phyloP scores from a whole-genome alignment of 2,329 filamentous ascomycete genomes.

The Dothistroma septosporum region DNA sequence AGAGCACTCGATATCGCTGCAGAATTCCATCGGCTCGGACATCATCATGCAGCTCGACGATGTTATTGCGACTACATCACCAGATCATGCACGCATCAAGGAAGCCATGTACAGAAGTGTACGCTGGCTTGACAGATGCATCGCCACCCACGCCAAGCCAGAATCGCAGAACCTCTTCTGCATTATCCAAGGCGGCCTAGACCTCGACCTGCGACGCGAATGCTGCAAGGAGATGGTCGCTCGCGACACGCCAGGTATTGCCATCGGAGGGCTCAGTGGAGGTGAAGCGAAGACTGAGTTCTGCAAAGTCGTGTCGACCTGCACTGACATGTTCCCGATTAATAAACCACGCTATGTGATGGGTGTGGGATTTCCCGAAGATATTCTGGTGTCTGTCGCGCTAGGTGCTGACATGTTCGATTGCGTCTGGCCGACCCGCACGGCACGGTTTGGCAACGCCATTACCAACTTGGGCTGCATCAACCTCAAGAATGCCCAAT shows the following conservation, averaged over 20 bases:
- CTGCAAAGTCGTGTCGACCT: conserved; percentile 77
- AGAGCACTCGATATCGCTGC: conserved; percentile 91
- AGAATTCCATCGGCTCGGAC: conserved; percentile 96
- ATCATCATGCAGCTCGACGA: conserved; percentile 99
- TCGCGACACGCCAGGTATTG: conserved; percentile 89
- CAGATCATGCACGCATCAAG: conserved; percentile 79
- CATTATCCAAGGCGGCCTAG: conserved; percentile 94
- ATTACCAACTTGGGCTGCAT: conserved; percentile 77
- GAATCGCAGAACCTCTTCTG: conserved; percentile 90
- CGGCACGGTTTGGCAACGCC: conserved; percentile 92
- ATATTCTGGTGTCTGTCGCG: conserved; percentile 87
- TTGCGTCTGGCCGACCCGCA: conserved; percentile 96
- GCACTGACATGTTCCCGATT: conserved; percentile 78
- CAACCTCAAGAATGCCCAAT: conserved; percentile 74
- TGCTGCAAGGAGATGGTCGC: conserved; percentile 86
- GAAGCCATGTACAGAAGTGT: conserved; percentile 94
- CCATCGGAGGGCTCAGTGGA: conserved; percentile 89
- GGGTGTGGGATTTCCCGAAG: conserved; percentile 96
- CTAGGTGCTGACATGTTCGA: conserved; percentile 99
- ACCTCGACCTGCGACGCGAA: conserved; percentile 76
- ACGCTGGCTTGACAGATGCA: conserved; percentile 93
- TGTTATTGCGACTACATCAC: conserved; percentile 92
- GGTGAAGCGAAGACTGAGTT: conserved; percentile 93
- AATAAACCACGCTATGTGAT: conserved; percentile 98
- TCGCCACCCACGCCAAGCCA: conserved; percentile 80